Evolutionary conservation across 2,329 filamentous ascomycete species (phyloP).

Genomic region (Aspergillus fischeri): DNA sequence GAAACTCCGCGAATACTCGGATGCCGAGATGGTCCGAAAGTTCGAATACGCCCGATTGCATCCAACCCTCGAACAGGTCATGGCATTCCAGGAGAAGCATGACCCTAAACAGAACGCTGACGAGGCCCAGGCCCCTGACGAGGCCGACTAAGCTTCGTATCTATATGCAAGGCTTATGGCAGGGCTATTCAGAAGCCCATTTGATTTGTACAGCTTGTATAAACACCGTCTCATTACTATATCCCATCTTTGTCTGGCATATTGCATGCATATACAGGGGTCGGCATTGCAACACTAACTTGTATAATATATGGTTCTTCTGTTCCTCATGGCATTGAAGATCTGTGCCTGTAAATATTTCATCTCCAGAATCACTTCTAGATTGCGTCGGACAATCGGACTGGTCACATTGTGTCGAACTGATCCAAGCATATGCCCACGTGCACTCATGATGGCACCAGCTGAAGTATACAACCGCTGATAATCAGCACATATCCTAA

Average conservation of each 20-base stretch:
- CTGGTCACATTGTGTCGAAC: too few species aligned
- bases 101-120: not conserved
- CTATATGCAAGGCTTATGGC: not conserved
- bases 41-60: constrained; percentile 13
- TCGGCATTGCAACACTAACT: constrained; percentile 7
- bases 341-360: not conserved
- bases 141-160: not conserved
- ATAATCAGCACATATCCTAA: not conserved
- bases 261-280: constrained; percentile 14
- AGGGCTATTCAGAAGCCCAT: not conserved
- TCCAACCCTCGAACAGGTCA: constrained; percentile 22
- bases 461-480: not conserved
- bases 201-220: not conserved
- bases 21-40: constrained; percentile 12
- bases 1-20: constrained; percentile 29
- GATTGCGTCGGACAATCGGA: not conserved
- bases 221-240: not conserved
- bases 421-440: too few species aligned
- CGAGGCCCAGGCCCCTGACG: not conserved
- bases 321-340: not conserved
- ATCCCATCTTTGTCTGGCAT: not conserved
- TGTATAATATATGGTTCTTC: not conserved
- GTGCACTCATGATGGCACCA: too few species aligned
- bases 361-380: not conserved
- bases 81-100: constrained; percentile 13